Evolutionary conservation across 2,329 filamentous ascomycete species (phyloP), one percentile per base, ranked within the genome.

Genomic region (Fusarium multiceps): DNA sequence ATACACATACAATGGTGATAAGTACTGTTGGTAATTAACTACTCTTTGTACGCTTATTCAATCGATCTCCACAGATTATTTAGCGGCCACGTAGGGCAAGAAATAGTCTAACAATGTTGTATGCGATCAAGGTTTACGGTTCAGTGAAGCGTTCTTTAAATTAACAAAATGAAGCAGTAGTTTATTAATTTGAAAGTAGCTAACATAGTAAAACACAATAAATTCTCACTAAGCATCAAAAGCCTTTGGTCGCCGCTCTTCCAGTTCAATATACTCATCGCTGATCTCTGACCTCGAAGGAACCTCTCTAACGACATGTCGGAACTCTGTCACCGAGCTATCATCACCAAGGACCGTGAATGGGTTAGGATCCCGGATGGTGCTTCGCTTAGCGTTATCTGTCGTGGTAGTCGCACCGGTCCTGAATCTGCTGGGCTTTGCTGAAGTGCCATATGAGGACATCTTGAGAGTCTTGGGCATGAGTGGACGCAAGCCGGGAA

Each of bases 391-490:
- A 1, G 13, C 59, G 14, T 43, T 53, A 14, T 60, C 55, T 9
- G 59, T 60, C 2, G 23, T 16, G 1, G 45, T 13, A 3, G 55
- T 61, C 1, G 43, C 59, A 10, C 55, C 60, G n/a, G 59, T 60
- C 23, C 37, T 53, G 23, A 61, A 61, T 40, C 59, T 37, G 18
- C 55, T 60, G 3, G 59, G 59, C 9, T 61, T 61, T 1, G 59
- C 59, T 1, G 59, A 45, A 30, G 55, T 61, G 2, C 55, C 55
- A 1, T 61, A 61, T 4, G 59, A 61, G 0, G 59, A 20, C 55
- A 60, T 53, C 59, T 61, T 61, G 8, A 61, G 59, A 2, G 59
- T 61, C 59, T 61, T 61, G 55, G 59, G 59, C 1, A 61, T 20
- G 4, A 61, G 55, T n/a, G 59, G 59, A 4, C 59, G 59, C 4